Conservation (phyloP, 768 basidiomycete species). For the Rubroboletus satanas region DNA sequence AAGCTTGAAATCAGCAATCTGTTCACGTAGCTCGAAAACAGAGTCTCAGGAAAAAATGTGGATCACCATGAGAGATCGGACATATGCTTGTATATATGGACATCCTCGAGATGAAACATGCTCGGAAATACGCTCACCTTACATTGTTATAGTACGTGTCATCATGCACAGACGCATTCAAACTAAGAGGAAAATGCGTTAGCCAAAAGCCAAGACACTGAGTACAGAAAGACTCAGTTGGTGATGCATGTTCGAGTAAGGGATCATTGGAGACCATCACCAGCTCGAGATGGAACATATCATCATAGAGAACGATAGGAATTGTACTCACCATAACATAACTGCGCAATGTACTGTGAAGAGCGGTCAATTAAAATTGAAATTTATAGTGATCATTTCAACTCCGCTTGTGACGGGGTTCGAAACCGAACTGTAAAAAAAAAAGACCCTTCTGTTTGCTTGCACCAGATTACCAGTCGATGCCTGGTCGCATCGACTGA, state of each 20-base stretch:
- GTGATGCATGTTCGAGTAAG: conserved; percentile 74
- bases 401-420: conserved; percentile 32
- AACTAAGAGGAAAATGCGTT: neutral
- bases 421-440: neutral
- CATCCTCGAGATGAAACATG: conserved; percentile 41
- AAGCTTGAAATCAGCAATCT: conserved; percentile 1
- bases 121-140: conserved; percentile 7
- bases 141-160: neutral
- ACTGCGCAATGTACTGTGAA: neutral
- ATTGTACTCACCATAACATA: conserved; percentile 31
- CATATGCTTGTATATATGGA: conserved; percentile 68
- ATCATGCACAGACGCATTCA: neutral
- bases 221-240: conserved; percentile 37
- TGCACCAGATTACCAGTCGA: neutral
- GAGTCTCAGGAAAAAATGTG: conserved; percentile 47
- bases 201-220: conserved; percentile 20
- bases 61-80: conserved; percentile 62
- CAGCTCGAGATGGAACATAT: conserved; percentile 71
- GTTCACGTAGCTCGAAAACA: neutral
- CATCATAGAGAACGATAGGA: conserved; percentile 44
- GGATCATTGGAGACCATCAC: conserved; percentile 70
- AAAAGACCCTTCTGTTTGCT: too few relatives aligned
- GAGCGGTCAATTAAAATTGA: neutral
- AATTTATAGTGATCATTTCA: neutral
- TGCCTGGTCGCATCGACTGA: neutral